These are phyloP conservation scores for Asterochloris sp. DNA, from an alignment of 139 green algal species.

Conservation along the genomic window DNA sequence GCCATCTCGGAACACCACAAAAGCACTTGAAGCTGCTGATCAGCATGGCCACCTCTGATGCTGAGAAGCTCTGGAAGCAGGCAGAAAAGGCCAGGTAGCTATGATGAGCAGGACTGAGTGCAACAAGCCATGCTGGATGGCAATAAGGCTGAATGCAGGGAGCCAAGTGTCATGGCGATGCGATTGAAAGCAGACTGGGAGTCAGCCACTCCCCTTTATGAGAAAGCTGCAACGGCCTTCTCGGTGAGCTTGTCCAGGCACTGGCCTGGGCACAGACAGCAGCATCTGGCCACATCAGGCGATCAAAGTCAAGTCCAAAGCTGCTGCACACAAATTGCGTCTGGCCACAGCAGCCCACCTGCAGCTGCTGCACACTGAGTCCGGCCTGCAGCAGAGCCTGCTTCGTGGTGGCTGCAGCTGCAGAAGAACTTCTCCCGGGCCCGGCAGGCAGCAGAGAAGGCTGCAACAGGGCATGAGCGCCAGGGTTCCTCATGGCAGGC, in stretches of 20 bases:
- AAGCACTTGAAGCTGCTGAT: neutral
- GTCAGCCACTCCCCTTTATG: slow-evolving; percentile 61
- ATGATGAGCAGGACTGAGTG: neutral
- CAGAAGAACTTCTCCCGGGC: slow-evolving; percentile 41
- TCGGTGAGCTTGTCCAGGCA: slow-evolving; percentile 39
- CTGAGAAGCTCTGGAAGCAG: slow-evolving; percentile 61
- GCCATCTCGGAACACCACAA: no score
- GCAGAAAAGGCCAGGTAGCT: slow-evolving; percentile 37
- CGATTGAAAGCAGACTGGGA: slow-evolving; percentile 73
- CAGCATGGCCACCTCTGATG: slow-evolving; percentile 23
- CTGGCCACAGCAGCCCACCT: neutral
- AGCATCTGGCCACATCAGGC: neutral
- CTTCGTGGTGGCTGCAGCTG: slow-evolving; percentile 42
- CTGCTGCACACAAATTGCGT: neutral
- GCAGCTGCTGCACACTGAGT: neutral
- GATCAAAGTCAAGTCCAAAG: no score
- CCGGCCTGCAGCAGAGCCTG: no score
- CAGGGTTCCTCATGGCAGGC: slow-evolving; percentile 70
- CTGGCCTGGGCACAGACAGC: neutral
- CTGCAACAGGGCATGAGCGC: slow-evolving; percentile 61
- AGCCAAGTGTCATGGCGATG: slow-evolving; percentile 57
- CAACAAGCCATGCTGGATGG: no score
- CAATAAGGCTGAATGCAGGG: no score
- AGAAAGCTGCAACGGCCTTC: slow-evolving; percentile 62
- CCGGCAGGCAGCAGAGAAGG: slow-evolving; percentile 58